Evolutionary conservation across 73 alveolate species (phyloP).

Genomic region (Stentor roeselii): DNA sequence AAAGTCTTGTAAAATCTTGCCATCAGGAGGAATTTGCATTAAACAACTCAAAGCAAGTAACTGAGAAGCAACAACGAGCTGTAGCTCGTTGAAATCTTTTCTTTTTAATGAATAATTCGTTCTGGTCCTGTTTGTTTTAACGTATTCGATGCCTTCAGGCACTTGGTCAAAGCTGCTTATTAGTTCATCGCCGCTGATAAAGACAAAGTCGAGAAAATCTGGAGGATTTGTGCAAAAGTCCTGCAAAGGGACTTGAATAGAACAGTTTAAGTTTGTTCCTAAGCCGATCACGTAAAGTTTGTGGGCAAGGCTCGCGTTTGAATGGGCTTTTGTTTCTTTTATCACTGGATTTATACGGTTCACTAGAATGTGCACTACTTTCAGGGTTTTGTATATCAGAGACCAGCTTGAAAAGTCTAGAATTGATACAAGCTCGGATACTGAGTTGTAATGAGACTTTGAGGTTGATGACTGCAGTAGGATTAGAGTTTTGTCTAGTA

Average conservation of each 20-base stretch:
- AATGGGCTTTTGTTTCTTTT: constrained; percentile 27
- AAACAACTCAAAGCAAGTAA: constrained; percentile 16
- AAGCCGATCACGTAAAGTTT: constrained; percentile 12
- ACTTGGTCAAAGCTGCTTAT: neutral
- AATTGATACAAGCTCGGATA: constrained; percentile 4
- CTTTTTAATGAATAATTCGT: neutral
- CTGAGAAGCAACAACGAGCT: neutral
- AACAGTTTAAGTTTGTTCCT: constrained; percentile 17
- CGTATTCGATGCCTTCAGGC: constrained; percentile 18
- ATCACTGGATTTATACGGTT: constrained; percentile 20
- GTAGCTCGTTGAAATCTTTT: neutral
- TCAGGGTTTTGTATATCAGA: neutral
- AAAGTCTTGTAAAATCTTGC: constrained; percentile 1
- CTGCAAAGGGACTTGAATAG: constrained; percentile 1
- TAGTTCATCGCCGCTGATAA: neutral
- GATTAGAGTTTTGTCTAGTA: neutral
- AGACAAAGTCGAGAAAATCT: neutral
- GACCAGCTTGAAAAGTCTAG: constrained; percentile 3
- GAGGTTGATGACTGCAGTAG: neutral
- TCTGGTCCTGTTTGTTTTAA: neutral
- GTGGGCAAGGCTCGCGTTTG: neutral
- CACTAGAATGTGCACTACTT: constrained; percentile 12
- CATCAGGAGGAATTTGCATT: constrained; percentile 8
- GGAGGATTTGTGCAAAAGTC: no score
- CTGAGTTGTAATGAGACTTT: constrained; percentile 8